Percentiles rank a stretch among this genome's conserved stretches.
Evolutionary conservation across 1,139 yeast species (phyloP).

Genomic region (Kodamaea plutei): DNA sequence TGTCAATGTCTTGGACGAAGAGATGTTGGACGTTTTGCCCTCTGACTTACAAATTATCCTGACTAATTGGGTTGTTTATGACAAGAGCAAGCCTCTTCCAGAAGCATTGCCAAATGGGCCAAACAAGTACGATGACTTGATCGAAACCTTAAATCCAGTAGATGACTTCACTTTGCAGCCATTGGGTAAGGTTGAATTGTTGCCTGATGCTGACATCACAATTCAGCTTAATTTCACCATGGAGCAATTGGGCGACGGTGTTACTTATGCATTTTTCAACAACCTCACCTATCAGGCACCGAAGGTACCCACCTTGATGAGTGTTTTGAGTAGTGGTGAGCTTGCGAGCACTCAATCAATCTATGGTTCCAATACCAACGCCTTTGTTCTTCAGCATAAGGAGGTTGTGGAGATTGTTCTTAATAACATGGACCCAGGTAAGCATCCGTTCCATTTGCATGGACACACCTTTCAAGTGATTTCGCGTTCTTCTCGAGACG

Average conservation of each 20-base stretch:
- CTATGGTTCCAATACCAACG: constrained; percentile 66
- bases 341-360: constrained; percentile 44
- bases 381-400: constrained; percentile 55
- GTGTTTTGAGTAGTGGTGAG: constrained; percentile 51
- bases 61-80: constrained; percentile 53
- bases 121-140: constrained; percentile 19
- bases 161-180: constrained; percentile 61
- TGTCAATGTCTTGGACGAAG: constrained; percentile 56
- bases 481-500: constrained; percentile 52
- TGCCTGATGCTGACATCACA: constrained; percentile 57
- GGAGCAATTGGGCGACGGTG: constrained; percentile 69
- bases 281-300: constrained; percentile 60
- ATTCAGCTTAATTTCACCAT: constrained; percentile 57
- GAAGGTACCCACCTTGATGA: constrained; percentile 60
- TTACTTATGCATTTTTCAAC: constrained; percentile 74
- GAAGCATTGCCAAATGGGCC: constrained; percentile 8
- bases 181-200: constrained; percentile 33
- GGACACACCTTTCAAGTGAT: constrained; percentile 81
- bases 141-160: constrained; percentile 19
- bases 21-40: constrained; percentile 65
- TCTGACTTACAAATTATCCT: constrained; percentile 48
- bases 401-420: constrained; percentile 69
- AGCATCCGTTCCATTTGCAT: constrained; percentile 91
- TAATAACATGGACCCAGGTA: constrained; percentile 76
- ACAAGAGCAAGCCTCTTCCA: constrained; percentile 24